Base-by-base conservation (phyloP, 768 basidiomycete genomes). In the Epithele typhae region DNA sequence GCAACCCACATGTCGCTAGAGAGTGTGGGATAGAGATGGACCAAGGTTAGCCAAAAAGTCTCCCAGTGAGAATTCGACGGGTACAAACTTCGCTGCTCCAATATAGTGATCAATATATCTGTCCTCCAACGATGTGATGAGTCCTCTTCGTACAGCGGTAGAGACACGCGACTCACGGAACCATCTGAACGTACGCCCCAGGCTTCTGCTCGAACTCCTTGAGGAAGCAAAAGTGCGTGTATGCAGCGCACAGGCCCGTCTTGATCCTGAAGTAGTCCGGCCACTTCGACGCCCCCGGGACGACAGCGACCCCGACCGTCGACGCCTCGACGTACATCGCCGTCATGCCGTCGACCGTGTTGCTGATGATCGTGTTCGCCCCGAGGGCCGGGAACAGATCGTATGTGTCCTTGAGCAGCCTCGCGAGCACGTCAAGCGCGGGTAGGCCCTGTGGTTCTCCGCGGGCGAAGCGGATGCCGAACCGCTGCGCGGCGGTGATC, bases 161-260 rank as follows among this genome's bases (percentile, higher is more conserved):
- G n/a, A 14, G 11, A 10, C n/a, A 8, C 27, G n/a, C 5, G 4
- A 49, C 58, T 51, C 32, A 59, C 60, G 70, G 72, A 25, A 74
- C 48, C n/a, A 64, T 64, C 45, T 72, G 71, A 14, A 67, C 58
- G 38, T 70, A 73, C 5, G 59, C 45, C 22, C 52, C 23, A 9
- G 58, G 44, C 2, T 47, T 36, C 8, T 66, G 61, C 47, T 49
- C 48, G 55, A 72, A 76, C 7, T 15, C 21, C 15, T 47, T 47
- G 17, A 46, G 17, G 50, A 52, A 52, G 22, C 66, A 56, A 55
- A 69, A 66, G 42, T 69, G 56, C 1, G 57, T 54, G 39, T 65
- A 75, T 0, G 67, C 62, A 38, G 71, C 69, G 0, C 60, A 52
- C 7, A 64, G 55, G 0, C 71, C 72, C 22, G 70, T 68, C 30